Evolutionary conservation across 1,284 basidiomycete species (phyloP).

Genomic region (Puccinia novopanici): DNA sequence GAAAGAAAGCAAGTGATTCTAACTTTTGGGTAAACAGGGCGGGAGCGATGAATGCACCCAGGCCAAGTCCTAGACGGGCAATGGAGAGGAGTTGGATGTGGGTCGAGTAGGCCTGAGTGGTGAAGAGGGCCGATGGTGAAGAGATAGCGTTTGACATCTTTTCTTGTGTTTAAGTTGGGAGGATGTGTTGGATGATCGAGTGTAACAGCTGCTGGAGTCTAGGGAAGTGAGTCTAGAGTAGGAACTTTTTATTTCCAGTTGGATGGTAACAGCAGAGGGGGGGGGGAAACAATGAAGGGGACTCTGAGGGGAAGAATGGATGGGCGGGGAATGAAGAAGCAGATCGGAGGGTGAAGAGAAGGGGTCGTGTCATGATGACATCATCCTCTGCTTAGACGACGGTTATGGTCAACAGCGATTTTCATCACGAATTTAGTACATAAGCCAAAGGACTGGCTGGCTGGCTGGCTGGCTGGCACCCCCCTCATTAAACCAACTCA

Average conservation of each 20-base stretch:
- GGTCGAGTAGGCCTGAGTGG: slow-evolving; percentile 46
- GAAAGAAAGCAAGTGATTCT: neutral
- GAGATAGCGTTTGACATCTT: slow-evolving; percentile 47
- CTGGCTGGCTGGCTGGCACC: too few relatives aligned
- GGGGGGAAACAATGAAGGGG: too few relatives aligned
- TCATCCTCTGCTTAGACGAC: neutral
- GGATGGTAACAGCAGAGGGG: too few relatives aligned
- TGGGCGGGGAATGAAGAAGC: too few relatives aligned
- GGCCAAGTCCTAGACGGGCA: slow-evolving; percentile 34
- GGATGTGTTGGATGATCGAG: neutral
- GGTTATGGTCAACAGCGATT: neutral
- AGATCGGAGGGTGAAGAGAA: neutral
- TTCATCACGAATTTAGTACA: too few relatives aligned
- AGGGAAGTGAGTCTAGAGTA: too few relatives aligned
- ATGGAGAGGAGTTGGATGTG: slow-evolving; percentile 48
- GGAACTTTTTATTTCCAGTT: too few relatives aligned
- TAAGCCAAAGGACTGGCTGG: too few relatives aligned
- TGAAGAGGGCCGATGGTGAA: slow-evolving; percentile 42
- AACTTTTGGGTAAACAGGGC: slow-evolving; percentile 47
- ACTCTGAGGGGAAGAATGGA: neutral
- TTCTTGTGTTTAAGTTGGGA: neutral
- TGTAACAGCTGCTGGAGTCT: neutral
- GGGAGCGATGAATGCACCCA: slow-evolving; percentile 48
- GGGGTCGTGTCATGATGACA: slow-evolving; percentile 9
- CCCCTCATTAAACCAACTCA: too few relatives aligned